A percentile compares a stretch with the other conserved stretches of the same genome.
Conservation (phyloP, 768 basidiomycete genomes). For the Tricholoma terreum region DNA sequence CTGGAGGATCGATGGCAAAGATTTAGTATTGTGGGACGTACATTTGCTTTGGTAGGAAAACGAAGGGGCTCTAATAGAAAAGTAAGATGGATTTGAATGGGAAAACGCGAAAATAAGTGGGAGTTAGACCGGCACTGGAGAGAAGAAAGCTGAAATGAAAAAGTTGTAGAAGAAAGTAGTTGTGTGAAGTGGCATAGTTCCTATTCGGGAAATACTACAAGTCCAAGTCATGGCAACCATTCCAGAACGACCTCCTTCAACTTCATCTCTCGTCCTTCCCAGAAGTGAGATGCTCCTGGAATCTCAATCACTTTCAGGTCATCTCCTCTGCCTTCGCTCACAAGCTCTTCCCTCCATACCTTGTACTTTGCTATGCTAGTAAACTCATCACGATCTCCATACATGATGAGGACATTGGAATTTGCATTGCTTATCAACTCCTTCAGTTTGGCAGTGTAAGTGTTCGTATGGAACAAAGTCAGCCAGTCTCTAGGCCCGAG, state of each 20-base stretch:
- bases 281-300: conserved; percentile 61
- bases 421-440: conserved; percentile 43
- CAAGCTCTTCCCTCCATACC: conserved; percentile 48
- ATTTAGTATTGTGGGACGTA: conserved; percentile 20
- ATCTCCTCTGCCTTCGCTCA: conserved; percentile 12
- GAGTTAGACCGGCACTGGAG: conserved; percentile 13
- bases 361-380: conserved; percentile 54
- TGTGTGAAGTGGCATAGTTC: conserved; percentile 10
- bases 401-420: conserved; percentile 58
- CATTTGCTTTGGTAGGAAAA: conserved; percentile 26
- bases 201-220: conserved; percentile 9
- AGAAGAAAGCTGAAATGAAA: conserved; percentile 11
- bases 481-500: conserved; percentile 63
- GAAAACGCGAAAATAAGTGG: conserved; percentile 8
- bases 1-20: conserved; percentile 11
- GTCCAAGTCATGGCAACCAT: conserved; percentile 34
- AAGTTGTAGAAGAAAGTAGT: conserved; percentile 4
- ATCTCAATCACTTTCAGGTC: conserved; percentile 38
- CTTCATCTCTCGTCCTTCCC: conserved; percentile 41
- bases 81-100: conserved; percentile 4
- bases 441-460: conserved; percentile 51
- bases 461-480: conserved; percentile 60
- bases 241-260: conserved; percentile 26
- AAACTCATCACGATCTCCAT: conserved; percentile 72
- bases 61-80: conserved; percentile 4